Percentiles rank a stretch among this genome's conserved stretches.
phyloP scores from a whole-genome alignment of 345 rosid species.

The Melaleuca quinquenervia region DNA sequence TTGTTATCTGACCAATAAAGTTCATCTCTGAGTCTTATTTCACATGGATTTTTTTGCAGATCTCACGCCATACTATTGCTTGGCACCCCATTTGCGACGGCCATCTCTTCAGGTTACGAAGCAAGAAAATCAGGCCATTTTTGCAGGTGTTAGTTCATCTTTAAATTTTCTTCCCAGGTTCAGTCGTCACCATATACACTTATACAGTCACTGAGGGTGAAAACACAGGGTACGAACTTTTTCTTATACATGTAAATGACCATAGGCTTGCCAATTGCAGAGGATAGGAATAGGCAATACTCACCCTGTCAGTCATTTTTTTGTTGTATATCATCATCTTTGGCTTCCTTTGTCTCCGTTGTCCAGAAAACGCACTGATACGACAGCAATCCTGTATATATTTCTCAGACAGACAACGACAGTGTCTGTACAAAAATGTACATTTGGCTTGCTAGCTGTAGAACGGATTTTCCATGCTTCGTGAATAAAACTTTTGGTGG shows the following conservation, averaged over 20 bases:
- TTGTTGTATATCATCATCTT: not conserved
- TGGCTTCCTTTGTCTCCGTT: not conserved
- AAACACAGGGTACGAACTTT: not conserved
- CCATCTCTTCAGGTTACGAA: not conserved
- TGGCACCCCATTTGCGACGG: not conserved
- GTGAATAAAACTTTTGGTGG: not conserved
- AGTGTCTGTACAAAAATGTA: not conserved
- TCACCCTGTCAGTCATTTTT: not conserved
- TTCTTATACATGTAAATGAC: not conserved
- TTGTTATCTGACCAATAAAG: not conserved
- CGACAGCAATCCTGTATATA: not conserved
- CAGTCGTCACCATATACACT: not conserved
- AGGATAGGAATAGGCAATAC: not conserved
- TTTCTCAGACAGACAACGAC: not conserved
- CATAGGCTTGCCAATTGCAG: not conserved
- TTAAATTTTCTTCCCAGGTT: not conserved
- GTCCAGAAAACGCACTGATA: not conserved
- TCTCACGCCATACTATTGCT: not conserved
- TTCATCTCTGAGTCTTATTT: not conserved
- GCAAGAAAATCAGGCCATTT: not conserved
- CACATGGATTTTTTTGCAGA: not conserved
- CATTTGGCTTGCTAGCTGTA: not conserved
- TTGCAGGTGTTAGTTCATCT: not conserved
- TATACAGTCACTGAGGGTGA: not conserved
- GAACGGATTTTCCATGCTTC: not conserved